Conservation (phyloP, 1,284 basidiomycete genomes). For the Tylopilus sp. region DNA sequence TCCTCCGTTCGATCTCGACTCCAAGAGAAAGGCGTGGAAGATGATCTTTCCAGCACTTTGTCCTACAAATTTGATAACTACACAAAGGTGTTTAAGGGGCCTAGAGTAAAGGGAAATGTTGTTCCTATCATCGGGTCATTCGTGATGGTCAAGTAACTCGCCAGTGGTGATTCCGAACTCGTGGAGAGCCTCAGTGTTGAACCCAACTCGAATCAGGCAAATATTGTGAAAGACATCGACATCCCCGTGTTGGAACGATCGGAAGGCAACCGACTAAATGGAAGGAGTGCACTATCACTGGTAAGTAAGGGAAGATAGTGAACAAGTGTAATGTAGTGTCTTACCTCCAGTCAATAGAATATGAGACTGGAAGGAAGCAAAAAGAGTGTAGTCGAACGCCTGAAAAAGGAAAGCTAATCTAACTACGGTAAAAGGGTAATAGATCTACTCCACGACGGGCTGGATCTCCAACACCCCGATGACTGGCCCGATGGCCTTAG, state of each 20-base stretch:
- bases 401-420: too few species aligned
- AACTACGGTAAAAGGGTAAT: too few species aligned
- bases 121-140: not conserved
- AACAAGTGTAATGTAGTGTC: too few species aligned
- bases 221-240: not conserved
- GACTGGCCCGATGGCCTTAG: slow-evolving; percentile 3
- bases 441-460: too few species aligned
- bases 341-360: too few species aligned
- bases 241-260: too few species aligned
- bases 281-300: too few species aligned
- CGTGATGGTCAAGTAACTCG: not conserved
- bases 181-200: not conserved
- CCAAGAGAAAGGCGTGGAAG: not conserved
- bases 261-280: too few species aligned
- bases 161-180: not conserved
- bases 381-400: too few species aligned
- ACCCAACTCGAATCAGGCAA: slow-evolving; percentile 12
- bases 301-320: too few species aligned
- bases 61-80: not conserved
- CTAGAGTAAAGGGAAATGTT: not conserved
- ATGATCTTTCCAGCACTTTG: not conserved
- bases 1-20: not conserved
- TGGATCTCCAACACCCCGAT: too few species aligned
- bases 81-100: not conserved
- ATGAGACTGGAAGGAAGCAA: too few species aligned